Conservation (phyloP, 768 basidiomycete genomes). For the Rubroboletus pulcherrimus region DNA sequence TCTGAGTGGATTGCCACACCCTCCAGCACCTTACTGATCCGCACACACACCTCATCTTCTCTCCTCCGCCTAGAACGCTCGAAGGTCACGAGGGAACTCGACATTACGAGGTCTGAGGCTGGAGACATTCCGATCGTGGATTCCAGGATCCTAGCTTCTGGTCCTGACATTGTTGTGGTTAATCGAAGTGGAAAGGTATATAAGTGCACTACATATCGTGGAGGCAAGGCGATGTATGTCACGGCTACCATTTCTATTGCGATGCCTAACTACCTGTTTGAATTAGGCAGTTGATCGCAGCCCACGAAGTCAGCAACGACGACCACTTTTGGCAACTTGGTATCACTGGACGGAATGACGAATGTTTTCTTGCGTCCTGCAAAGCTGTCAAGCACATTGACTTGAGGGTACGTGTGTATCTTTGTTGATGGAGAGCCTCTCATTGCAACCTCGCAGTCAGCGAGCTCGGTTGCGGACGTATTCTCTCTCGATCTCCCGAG, state of each 20-base stretch:
- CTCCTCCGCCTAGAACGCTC: constrained; percentile 32
- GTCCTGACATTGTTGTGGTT: constrained; percentile 39
- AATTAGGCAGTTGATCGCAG: constrained; percentile 21
- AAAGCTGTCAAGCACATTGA: constrained; percentile 46
- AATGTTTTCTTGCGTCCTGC: constrained; percentile 48
- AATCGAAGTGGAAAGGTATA: constrained; percentile 54
- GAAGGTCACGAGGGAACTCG: constrained; percentile 33
- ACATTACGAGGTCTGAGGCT: constrained; percentile 38
- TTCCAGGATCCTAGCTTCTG: constrained; percentile 36
- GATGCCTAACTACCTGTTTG: not conserved
- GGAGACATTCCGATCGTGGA: constrained; percentile 45
- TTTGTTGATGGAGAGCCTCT: not conserved
- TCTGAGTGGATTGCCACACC: constrained; percentile 11
- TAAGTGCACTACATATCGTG: constrained; percentile 37
- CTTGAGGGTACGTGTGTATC: constrained; percentile 44
- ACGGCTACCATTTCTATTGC: not conserved
- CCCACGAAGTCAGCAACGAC: constrained; percentile 2
- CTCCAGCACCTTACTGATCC: constrained; percentile 33
- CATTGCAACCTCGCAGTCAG: constrained; percentile 28
- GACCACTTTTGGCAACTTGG: constrained; percentile 55
- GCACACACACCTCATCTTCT: constrained; percentile 45
- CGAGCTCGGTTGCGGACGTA: constrained; percentile 26
- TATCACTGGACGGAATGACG: constrained; percentile 30
- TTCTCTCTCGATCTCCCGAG: constrained; percentile 33
- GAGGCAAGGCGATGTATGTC: constrained; percentile 41